Percentiles rank a stretch among this genome's conserved stretches.
These are phyloP conservation scores for Sugiyamaella smithiae DNA, from an alignment of 805 yeast genomes.

Conservation along the genomic window DNA sequence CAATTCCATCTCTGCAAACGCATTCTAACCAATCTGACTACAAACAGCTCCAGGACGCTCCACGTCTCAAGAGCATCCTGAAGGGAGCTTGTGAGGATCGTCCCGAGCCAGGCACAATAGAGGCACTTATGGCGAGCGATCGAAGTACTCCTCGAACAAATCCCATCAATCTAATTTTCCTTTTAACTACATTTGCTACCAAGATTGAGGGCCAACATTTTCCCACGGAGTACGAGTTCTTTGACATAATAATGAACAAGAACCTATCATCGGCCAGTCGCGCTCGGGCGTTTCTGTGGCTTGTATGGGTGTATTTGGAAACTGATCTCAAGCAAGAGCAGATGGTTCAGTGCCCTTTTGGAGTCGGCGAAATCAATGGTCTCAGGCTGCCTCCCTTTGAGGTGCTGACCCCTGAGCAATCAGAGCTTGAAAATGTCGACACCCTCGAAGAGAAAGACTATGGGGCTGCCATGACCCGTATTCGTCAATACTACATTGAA, in stretches of 20 bases:
- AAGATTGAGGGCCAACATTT: slow-evolving; percentile 46
- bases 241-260: slow-evolving; percentile 69
- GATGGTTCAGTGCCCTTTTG: slow-evolving; percentile 58
- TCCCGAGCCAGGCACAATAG: slow-evolving; percentile 46
- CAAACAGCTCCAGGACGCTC: slow-evolving; percentile 91
- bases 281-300: slow-evolving; percentile 76
- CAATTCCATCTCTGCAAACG: slow-evolving; percentile 85
- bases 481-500: slow-evolving; percentile 38
- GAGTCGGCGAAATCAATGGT: slow-evolving; percentile 35
- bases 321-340: slow-evolving; percentile 57
- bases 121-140: slow-evolving; percentile 41
- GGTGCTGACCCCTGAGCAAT: slow-evolving; percentile 29
- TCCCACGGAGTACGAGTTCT: slow-evolving; percentile 49
- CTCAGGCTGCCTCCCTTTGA: slow-evolving; percentile 41
- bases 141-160: slow-evolving; percentile 48
- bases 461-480: slow-evolving; percentile 42
- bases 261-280: slow-evolving; percentile 61
- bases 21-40: slow-evolving; percentile 54
- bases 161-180: slow-evolving; percentile 72
- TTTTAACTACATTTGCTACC: slow-evolving; percentile 60
- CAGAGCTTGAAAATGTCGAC: slow-evolving; percentile 42
- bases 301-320: slow-evolving; percentile 75
- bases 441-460: slow-evolving; percentile 42
- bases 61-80: slow-evolving; percentile 82
- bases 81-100: slow-evolving; percentile 81